These are phyloP conservation scores for Apiotrichum montevideense DNA, from an alignment of 1,284 basidiomycete genomes.

Conservation along the genomic window DNA sequence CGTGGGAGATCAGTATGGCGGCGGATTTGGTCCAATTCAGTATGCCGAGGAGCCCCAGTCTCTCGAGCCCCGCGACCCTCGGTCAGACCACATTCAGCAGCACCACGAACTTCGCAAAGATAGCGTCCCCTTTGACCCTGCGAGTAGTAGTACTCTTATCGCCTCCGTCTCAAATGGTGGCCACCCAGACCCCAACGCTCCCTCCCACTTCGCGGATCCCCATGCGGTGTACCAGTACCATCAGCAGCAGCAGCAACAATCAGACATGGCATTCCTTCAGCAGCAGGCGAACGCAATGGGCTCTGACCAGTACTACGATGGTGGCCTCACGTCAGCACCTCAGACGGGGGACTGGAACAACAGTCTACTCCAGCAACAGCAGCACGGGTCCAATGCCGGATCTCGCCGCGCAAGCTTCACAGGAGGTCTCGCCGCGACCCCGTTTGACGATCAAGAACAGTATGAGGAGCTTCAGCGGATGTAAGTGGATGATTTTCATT, in stretches of 20 bases:
- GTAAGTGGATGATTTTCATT: slow-evolving; percentile 23
- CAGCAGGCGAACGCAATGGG: neutral
- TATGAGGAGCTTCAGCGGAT: slow-evolving; percentile 35
- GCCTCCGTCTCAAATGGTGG: slow-evolving; percentile 21
- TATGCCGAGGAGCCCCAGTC: slow-evolving; percentile 28
- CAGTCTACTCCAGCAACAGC: slow-evolving; percentile 3
- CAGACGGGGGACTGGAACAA: slow-evolving; percentile 1
- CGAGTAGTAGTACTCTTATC: slow-evolving; percentile 33
- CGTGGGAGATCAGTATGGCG: slow-evolving; percentile 3
- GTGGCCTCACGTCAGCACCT: neutral
- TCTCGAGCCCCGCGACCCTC: neutral
- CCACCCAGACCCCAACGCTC: slow-evolving; percentile 6
- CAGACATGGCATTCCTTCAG: slow-evolving; percentile 5
- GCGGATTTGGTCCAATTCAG: slow-evolving; percentile 2
- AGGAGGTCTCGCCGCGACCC: slow-evolving; percentile 8
- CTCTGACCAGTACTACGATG: slow-evolving; percentile 2
- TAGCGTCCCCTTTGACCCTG: slow-evolving; percentile 37
- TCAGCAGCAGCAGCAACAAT: slow-evolving; percentile 10
- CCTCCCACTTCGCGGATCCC: slow-evolving; percentile 4
- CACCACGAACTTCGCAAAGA: slow-evolving; percentile 25
- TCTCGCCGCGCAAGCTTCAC: slow-evolving; percentile 12
- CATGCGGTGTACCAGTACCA: slow-evolving; percentile 1
- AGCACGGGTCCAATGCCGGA: neutral
- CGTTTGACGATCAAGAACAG: slow-evolving; percentile 17
- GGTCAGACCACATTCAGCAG: neutral